Evolutionary conservation across 2,329 filamentous ascomycete genomes (phyloP).

Genomic region (Pestalotiopsis sp.): DNA sequence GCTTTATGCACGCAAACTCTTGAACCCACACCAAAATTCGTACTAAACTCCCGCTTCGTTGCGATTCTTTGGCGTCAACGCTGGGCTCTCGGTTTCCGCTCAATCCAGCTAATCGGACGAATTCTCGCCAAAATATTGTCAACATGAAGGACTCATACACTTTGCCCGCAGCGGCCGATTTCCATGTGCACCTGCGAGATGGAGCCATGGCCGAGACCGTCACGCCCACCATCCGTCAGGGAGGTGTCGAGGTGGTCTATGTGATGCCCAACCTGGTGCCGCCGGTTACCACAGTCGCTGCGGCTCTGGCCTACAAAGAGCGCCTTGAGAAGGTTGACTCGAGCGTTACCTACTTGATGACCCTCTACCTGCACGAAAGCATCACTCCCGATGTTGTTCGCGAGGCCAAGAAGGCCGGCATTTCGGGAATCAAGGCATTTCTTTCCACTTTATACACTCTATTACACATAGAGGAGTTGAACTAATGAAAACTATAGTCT

Average conservation of each 20-base stretch:
- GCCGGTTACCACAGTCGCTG: slow-evolving; percentile 48
- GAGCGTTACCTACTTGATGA: slow-evolving; percentile 51
- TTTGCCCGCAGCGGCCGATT: slow-evolving; percentile 14
- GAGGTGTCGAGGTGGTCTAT: slow-evolving; percentile 53
- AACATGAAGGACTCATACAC: slow-evolving; percentile 14
- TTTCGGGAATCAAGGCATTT: slow-evolving; percentile 56
- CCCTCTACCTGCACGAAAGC: slow-evolving; percentile 50
- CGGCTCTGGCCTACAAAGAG: slow-evolving; percentile 47
- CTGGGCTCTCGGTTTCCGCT: not conserved
- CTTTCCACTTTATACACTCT: not conserved
- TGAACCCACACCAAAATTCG: slow-evolving; percentile 4
- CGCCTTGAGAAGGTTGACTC: slow-evolving; percentile 45
- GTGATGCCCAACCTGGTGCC: slow-evolving; percentile 56
- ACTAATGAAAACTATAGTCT: slow-evolving; percentile 2
- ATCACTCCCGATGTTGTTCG: slow-evolving; percentile 54
- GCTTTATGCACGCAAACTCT: slow-evolving; percentile 1
- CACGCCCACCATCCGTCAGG: slow-evolving; percentile 47
- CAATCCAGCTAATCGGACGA: not conserved
- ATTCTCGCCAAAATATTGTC: not conserved
- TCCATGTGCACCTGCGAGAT: slow-evolving; percentile 38
- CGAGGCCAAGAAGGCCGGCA: slow-evolving; percentile 60
- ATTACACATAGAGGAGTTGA: no score
- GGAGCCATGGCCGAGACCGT: slow-evolving; percentile 51
- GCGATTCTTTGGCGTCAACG: not conserved
- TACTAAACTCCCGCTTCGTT: not conserved